Evolutionary conservation across 2,329 filamentous ascomycete genomes (phyloP), one percentile per base, ranked within the genome.

Genomic region (Massarina eburnea): DNA sequence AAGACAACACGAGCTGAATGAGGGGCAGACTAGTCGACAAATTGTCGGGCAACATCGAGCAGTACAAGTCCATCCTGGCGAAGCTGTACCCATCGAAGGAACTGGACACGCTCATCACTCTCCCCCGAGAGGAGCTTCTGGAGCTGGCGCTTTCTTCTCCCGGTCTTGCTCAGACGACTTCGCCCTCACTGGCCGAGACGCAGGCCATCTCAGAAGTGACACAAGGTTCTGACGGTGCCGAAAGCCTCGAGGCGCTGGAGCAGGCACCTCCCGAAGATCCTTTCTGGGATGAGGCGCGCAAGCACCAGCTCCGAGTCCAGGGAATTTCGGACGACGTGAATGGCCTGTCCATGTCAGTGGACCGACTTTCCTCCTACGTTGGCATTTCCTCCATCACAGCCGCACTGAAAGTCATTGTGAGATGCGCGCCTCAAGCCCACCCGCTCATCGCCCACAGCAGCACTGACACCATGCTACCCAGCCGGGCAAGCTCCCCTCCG

Each of bases 361-460:
- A 83, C 34, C 80, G 83, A 22, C 74, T 80, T 2, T 77, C 78
- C 4, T 84, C 86, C 2, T 89, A 89, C 58, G 74, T 89, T 3
- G 86, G 86, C 1, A 84, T 87, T 14, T 89, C 86, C 0, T 89
- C 86, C 5, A 86, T 89, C 60, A 86, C 87, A 59, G 86, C 86
- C 1, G 85, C 85, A 1, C 75, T 89, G 27, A 82, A 87, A 71
- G 85, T 88, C 37, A 89, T 90, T 55, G 73, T 77, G 26, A 76
- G 72, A 67, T 74, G 80, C 35, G 78, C 79, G 45, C 80, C 80
- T 2, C 72, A 73, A 15, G 74, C 75, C 21, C 70, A 73, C 32
- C 66, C 73, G 1, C 74, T 76, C 45, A 75, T 80, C 41, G 68
- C 74, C 24, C 70, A 73, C 40, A 71, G 71, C 34, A 67, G 69